Evolutionary conservation across 495 filamentous ascomycete genomes (phyloP), one percentile per base, ranked within the genome.

Genomic region (Podospora appendiculata): DNA sequence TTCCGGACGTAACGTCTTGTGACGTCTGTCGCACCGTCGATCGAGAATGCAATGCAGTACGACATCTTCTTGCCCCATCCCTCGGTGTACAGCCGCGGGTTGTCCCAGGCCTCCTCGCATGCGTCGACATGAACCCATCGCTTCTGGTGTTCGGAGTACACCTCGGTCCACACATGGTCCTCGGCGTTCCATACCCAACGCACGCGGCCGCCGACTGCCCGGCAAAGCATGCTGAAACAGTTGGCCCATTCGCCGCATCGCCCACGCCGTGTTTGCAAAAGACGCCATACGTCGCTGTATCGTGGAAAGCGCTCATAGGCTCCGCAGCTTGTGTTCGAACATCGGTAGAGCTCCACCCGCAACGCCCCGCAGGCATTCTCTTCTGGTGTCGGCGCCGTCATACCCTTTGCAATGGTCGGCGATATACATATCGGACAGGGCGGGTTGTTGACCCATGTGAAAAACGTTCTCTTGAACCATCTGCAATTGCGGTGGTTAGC

Each of bases 151-250:
- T 93, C 90, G 13, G 90, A 96, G 67, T 95, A 99, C 19, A 97
- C 84, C 66, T 99, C 93, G 1, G 90, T 96, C 92, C 93, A 98
- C 17, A 96, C 88, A 55, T 95, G 86, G 67, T 99, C 94, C 69
- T 99, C 93, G 33, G 86, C 83, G 57, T 96, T 96, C 94, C 94
- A 98, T 32, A 98, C 89, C 94, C 94, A 98, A 57, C 93, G 81
- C 14, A 96, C 93, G 42, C 94, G 81, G 36, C 83, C 86, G 34
- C 91, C 91, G 32, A 97, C 80, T 7, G 93, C 93, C 41, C 93
- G 81, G 70, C 93, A 97, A 17, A 99, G 79, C 93, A 99, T 99
- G 68, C 86, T 90, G 71, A 99, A 99, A 72, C 91, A 96, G 68
- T 96, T 96, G 48, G 87, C 91, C 91, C 94, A 99, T 73, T 99